phyloP scores from a whole-genome alignment of 768 basidiomycete species.

The Udeniomyces megalosporus region DNA sequence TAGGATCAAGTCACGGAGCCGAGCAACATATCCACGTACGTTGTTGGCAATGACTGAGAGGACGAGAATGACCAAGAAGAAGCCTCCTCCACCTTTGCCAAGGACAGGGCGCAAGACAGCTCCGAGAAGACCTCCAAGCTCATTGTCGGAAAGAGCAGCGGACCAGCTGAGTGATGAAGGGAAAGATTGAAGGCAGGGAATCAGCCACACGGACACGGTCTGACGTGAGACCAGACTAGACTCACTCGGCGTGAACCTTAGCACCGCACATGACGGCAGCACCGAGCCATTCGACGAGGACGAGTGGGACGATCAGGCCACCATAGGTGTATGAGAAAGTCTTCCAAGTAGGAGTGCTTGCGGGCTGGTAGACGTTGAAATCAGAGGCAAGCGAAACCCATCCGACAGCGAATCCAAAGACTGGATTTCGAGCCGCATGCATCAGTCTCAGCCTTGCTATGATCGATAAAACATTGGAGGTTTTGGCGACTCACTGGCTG shows the following conservation, averaged over 20 bases:
- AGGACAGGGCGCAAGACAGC: conserved; percentile 31
- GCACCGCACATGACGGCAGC: conserved; percentile 34
- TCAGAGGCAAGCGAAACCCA: conserved; percentile 26
- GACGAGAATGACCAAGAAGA: conserved; percentile 37
- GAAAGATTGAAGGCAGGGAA: too few relatives aligned
- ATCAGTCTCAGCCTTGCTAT: too few relatives aligned
- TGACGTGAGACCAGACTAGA: too few relatives aligned
- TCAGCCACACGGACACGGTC: too few relatives aligned
- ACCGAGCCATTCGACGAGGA: conserved; percentile 37
- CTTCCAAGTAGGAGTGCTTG: conserved; percentile 28
- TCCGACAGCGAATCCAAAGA: conserved; percentile 30
- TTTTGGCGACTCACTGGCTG: conserved; percentile 13
- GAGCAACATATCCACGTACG: too few relatives aligned
- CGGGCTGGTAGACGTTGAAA: conserved; percentile 36
- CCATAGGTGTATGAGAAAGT: conserved; percentile 34
- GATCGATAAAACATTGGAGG: conserved; percentile 23
- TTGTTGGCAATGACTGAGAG: conserved; percentile 38
- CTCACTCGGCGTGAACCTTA: conserved; percentile 22
- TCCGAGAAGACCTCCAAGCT: conserved; percentile 37
- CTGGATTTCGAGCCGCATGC: neutral
- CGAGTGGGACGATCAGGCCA: conserved; percentile 25
- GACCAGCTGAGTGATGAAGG: neutral
- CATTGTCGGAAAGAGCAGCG: conserved; percentile 29
- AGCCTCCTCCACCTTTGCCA: conserved; percentile 34
- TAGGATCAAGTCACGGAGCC: too few relatives aligned